Evolutionary conservation across 805 yeast genomes (phyloP).

Genomic region (Ogataea haglerorum): DNA sequence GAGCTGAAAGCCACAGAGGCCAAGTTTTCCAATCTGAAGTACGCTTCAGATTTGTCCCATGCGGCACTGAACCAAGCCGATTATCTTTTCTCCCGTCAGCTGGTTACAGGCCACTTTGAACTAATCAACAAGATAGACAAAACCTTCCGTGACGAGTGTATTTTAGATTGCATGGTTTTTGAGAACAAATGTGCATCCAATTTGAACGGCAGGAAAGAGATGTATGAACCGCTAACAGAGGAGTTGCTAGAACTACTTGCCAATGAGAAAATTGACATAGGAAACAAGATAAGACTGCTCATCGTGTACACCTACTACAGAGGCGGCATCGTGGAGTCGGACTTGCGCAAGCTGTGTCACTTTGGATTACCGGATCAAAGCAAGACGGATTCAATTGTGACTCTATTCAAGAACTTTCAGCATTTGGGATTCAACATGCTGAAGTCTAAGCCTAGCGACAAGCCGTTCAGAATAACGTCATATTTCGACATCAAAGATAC

Average conservation of each 20-base stretch:
- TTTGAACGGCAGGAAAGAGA: conserved; percentile 61
- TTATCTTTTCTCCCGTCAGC: conserved; percentile 22
- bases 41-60: conserved; percentile 28
- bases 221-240: conserved; percentile 51
- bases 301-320: conserved; percentile 74
- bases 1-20: conserved; percentile 26
- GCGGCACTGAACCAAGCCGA: conserved; percentile 28
- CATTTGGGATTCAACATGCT: conserved; percentile 34
- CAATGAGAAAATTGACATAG: conserved; percentile 45
- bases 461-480: conserved; percentile 44
- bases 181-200: conserved; percentile 81
- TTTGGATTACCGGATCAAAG: conserved; percentile 40
- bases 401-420: conserved; percentile 55
- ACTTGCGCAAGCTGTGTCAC: conserved; percentile 63
- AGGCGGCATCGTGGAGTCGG: conserved; percentile 75
- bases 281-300: conserved; percentile 73
- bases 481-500: conserved; percentile 47
- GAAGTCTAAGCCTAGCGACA: conserved; percentile 38
- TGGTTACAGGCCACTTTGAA: conserved; percentile 29
- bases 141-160: conserved; percentile 42
- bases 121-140: conserved; percentile 54
- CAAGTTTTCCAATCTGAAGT: conserved; percentile 23
- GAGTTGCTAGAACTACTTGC: conserved; percentile 55
- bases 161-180: conserved; percentile 64
- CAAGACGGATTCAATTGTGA: conserved; percentile 38